Evolutionary conservation across 371 early-diverging fungal species (phyloP), one percentile per base, ranked within the genome.

Genomic region (Saksenaea oblongispora): DNA sequence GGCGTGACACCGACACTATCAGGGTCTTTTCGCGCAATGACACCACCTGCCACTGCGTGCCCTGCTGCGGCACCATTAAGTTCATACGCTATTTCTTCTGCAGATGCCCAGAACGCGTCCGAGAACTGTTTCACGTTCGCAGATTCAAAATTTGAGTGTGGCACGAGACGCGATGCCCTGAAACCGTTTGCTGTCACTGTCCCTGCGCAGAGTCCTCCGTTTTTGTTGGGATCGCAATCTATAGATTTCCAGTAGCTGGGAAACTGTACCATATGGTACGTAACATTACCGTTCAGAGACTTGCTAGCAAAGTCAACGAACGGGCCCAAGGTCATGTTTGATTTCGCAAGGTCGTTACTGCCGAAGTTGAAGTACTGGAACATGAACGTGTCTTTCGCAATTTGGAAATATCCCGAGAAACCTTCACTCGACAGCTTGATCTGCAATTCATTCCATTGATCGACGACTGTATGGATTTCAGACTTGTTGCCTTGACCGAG

Each of bases 1-100:
- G 58, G 58, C 14, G 36, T 58, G 14, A 24, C 58, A 39, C 26
- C 37, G 11, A 58, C 58, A 24, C 39, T 58, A 10, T 58, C 37
- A 9, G 58, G 58, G 2, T 58, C 24, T 18, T 58, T 58, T 18
- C 14, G 27, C 15, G 18, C 11, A 9, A 58, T 37, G 22, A 15
- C 22, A 13, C 58, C 58, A 2, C 58, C 58, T 1, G 58, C 58
- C 7, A 58, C 58, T 13, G 27, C 9, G 15, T 58, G 58, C 11
- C 35, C 58, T 15, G 37, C 0, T 2, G n/a, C 34, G 34, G 9
- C 26, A 11, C 55, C 28, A 31, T 27, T 55, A 10, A 31, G 31
- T 7, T 7, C 31, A 31, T 31, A 31, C 31, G 31, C 31, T 31
- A 31, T 31, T 31, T 31, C 31, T 31, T 31, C 31, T 7, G 7